Percentiles rank a stretch among this genome's conserved stretches.
Conservation (phyloP, 352 stramenopile species). For the Phytophthora megakarya region DNA sequence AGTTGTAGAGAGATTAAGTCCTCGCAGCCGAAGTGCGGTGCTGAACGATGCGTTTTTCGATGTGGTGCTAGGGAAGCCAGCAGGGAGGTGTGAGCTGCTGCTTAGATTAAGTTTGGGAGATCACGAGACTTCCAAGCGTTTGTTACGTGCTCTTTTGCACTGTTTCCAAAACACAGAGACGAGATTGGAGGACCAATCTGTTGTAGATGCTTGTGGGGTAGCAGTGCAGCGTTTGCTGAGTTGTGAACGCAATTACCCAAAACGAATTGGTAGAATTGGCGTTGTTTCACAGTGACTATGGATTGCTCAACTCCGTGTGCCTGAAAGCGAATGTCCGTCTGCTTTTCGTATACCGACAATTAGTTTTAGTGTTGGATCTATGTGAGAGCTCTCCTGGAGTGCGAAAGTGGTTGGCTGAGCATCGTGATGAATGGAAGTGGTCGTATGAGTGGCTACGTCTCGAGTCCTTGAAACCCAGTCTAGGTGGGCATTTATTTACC, state of each 20-base stretch:
- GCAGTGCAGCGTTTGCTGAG: slow-evolving; percentile 66
- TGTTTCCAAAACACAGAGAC: slow-evolving; percentile 83
- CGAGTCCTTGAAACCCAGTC: slow-evolving; percentile 79
- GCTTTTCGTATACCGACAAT: slow-evolving; percentile 83
- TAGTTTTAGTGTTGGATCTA: slow-evolving; percentile 72
- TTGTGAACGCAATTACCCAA: slow-evolving; percentile 64
- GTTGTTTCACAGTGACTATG: slow-evolving; percentile 66
- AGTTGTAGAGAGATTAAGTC: slow-evolving; percentile 54
- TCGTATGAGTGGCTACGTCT: slow-evolving; percentile 88
- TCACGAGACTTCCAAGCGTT: slow-evolving; percentile 51
- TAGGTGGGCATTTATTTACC: slow-evolving; percentile 72
- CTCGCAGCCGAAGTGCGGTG: slow-evolving; percentile 65
- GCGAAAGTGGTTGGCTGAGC: slow-evolving; percentile 54
- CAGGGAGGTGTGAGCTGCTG: slow-evolving; percentile 77
- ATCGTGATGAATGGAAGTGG: slow-evolving; percentile 78
- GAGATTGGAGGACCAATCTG: slow-evolving; percentile 84
- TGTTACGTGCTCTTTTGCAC: slow-evolving; percentile 76
- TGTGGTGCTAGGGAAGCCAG: slow-evolving; percentile 82
- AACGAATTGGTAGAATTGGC: slow-evolving; percentile 71
- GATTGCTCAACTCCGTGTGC: slow-evolving; percentile 66
- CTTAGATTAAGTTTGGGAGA: slow-evolving; percentile 72
- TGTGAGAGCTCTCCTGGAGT: slow-evolving; percentile 65
- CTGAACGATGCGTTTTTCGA: slow-evolving; percentile 87
- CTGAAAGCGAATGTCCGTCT: slow-evolving; percentile 67
- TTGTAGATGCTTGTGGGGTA: slow-evolving; percentile 76